Percentiles rank a stretch among this genome's conserved stretches.
Conservation (phyloP, 371 early-diverging fungal genomes). For the Parasitella parasitica region DNA sequence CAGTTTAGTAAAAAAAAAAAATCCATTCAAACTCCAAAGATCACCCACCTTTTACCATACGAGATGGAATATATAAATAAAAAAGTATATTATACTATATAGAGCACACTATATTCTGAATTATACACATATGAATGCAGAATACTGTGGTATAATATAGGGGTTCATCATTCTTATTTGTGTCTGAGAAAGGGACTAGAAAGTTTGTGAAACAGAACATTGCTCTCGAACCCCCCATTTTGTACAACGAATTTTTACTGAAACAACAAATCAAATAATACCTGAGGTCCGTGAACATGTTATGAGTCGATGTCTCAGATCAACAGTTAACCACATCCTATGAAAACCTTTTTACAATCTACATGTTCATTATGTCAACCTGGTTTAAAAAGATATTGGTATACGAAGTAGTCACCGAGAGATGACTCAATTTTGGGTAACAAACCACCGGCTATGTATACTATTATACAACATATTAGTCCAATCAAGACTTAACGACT, state of each 20-base stretch:
- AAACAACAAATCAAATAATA: not conserved
- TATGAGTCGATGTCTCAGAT: not conserved
- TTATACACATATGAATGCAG: too few species aligned
- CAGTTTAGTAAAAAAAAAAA: not conserved
- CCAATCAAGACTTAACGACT: not conserved
- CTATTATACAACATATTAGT: not conserved
- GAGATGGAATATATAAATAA: not conserved
- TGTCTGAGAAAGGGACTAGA: not conserved
- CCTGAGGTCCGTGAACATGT: not conserved
- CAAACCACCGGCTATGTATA: not conserved
- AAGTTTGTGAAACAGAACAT: not conserved
- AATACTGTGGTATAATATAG: not conserved
- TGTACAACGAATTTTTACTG: not conserved
- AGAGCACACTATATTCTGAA: not conserved
- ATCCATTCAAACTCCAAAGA: not conserved
- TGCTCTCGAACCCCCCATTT: not conserved
- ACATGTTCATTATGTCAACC: not conserved
- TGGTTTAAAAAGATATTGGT: not conserved
- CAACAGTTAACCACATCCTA: too few species aligned
- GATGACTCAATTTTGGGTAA: slow-evolving; percentile 19
- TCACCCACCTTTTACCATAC: not conserved
- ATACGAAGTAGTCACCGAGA: slow-evolving; percentile 11
- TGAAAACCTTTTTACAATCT: not conserved
- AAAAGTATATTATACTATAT: not conserved
- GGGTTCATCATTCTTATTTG: not conserved